These are phyloP conservation scores for Penicillium ucsense DNA, from an alignment of 495 filamentous ascomycete genomes.

Conservation along the genomic window DNA sequence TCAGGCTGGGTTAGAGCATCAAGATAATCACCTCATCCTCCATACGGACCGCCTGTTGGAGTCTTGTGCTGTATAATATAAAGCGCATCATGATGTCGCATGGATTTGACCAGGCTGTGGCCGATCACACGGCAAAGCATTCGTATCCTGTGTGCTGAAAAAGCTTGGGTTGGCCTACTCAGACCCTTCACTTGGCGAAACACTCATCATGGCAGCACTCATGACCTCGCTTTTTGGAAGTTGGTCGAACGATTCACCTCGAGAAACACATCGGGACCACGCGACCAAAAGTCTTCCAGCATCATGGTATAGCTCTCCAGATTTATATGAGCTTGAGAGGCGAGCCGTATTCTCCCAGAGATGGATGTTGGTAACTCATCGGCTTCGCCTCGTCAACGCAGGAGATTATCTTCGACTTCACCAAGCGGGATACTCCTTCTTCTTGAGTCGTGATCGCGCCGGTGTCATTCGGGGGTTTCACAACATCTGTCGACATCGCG, in stretches of 20 bases:
- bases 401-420: slow-evolving; percentile 41
- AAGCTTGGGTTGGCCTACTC: too few relatives aligned
- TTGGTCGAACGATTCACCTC: slow-evolving; percentile 2
- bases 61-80: too few relatives aligned
- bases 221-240: slow-evolving; percentile 14
- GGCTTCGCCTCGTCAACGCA: slow-evolving; percentile 29
- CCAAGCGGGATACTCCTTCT: slow-evolving; percentile 38
- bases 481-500: slow-evolving; percentile 48
- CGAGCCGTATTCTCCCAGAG: slow-evolving; percentile 42
- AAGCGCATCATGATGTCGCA: too few relatives aligned
- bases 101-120: too few relatives aligned
- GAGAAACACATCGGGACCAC: slow-evolving; percentile 3
- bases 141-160: too few relatives aligned
- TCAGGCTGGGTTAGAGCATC: too few relatives aligned
- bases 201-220: slow-evolving; percentile 10
- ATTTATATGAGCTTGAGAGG: slow-evolving; percentile 43
- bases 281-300: slow-evolving; percentile 32
- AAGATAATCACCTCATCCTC: too few relatives aligned
- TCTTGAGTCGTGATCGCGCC: slow-evolving; percentile 35
- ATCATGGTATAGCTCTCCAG: slow-evolving; percentile 38
- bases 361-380: slow-evolving; percentile 44
- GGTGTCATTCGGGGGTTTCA: slow-evolving; percentile 44
- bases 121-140: too few relatives aligned
- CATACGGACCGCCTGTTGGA: too few relatives aligned
- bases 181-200: not conserved